Percentiles rank a stretch among this genome's conserved stretches.
phyloP scores from a whole-genome alignment of 257 asterid species.

The Galeopsis tetrahit region DNA sequence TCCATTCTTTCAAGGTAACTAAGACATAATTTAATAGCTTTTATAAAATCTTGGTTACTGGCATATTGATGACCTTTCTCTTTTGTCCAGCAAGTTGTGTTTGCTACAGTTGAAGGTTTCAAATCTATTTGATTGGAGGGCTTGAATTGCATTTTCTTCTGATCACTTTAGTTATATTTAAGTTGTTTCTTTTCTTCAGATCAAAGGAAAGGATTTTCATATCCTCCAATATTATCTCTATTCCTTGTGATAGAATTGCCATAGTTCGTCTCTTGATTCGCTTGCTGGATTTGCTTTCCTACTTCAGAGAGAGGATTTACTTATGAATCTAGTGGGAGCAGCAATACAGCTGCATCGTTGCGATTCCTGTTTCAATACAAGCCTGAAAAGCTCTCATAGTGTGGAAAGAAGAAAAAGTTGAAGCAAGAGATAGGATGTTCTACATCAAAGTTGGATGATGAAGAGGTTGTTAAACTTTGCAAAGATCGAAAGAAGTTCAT shows the following conservation, averaged over 20 bases:
- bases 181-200: constrained; percentile 36
- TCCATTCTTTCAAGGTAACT: constrained; percentile 39
- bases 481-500: constrained; percentile 90
- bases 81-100: background rate
- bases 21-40: background rate
- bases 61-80: background rate
- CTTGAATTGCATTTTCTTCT: constrained; percentile 12
- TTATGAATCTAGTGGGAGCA: constrained; percentile 60
- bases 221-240: constrained; percentile 11
- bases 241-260: constrained; percentile 6
- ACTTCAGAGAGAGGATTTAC: constrained; percentile 32
- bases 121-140: constrained; percentile 13
- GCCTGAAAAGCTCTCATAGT: constrained; percentile 47
- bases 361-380: constrained; percentile 52
- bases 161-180: constrained; percentile 21
- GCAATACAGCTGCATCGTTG: constrained; percentile 39
- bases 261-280: constrained; percentile 23
- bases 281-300: constrained; percentile 30
- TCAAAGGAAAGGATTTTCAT: constrained; percentile 47
- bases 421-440: constrained; percentile 88
- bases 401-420: constrained; percentile 18
- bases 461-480: constrained; percentile 87
- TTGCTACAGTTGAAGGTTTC: background rate
- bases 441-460: constrained; percentile 86
- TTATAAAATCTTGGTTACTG: background rate